phyloP scores from a whole-genome alignment of 2,329 filamentous ascomycete genomes.

The Fusarium ramigenum region DNA sequence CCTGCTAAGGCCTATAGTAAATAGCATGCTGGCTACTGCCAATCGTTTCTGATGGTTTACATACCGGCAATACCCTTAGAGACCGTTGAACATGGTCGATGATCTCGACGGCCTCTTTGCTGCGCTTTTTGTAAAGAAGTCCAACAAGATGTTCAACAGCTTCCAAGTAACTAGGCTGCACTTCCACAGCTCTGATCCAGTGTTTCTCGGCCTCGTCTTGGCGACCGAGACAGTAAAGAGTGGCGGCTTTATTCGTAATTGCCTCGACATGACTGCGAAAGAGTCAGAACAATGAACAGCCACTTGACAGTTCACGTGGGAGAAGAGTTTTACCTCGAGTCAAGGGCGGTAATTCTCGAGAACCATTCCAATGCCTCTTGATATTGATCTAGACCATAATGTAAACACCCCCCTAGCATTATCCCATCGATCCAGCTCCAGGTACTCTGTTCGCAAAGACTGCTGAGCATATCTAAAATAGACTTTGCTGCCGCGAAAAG shows the following conservation, averaged over 20 bases:
- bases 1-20: slow-evolving; percentile 15
- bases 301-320: slow-evolving; percentile 45
- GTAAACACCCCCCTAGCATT: slow-evolving; percentile 87
- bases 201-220: slow-evolving; percentile 85
- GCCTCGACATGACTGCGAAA: slow-evolving; percentile 83
- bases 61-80: slow-evolving; percentile 58
- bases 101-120: slow-evolving; percentile 84
- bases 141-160: slow-evolving; percentile 94
- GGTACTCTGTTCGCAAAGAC: slow-evolving; percentile 78
- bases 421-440: slow-evolving; percentile 96
- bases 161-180: slow-evolving; percentile 89
- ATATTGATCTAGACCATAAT: slow-evolving; percentile 89
- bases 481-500: slow-evolving; percentile 66
- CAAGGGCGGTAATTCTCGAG: slow-evolving; percentile 66
- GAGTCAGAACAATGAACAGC: slow-evolving; percentile 44
- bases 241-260: slow-evolving; percentile 91
- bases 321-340: slow-evolving; percentile 59
- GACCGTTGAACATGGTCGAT: slow-evolving; percentile 86
- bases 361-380: slow-evolving; percentile 81
- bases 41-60: slow-evolving; percentile 7
- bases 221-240: slow-evolving; percentile 83
- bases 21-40: background rate
- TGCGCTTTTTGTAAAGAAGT: slow-evolving; percentile 83
- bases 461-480: slow-evolving; percentile 76
- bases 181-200: slow-evolving; percentile 85